phyloP scores from a whole-genome alignment of 139 green algal species.

The Tetraselmis striata region DNA sequence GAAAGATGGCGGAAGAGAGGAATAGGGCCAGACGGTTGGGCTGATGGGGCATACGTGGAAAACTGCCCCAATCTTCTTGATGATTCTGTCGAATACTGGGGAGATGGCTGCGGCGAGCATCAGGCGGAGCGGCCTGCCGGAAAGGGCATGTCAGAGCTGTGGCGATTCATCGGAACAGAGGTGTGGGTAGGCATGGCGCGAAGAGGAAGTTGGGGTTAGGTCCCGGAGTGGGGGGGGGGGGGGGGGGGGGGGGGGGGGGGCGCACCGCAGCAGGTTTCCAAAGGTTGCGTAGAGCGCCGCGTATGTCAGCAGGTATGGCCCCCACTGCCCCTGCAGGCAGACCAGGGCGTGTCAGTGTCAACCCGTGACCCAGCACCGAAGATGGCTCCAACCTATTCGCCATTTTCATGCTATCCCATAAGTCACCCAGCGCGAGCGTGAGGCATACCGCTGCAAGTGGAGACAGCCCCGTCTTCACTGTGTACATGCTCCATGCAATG shows the following conservation, averaged over 20 bases:
- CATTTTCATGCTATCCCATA: too few relatives aligned
- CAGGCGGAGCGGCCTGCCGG: background rate
- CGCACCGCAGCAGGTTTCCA: constrained; percentile 3
- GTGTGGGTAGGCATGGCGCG: too few relatives aligned
- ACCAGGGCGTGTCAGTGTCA: too few relatives aligned
- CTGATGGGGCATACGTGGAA: background rate
- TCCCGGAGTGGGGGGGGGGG: too few relatives aligned
- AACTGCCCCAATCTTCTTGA: background rate
- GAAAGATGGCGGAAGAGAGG: too few relatives aligned
- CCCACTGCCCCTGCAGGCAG: background rate
- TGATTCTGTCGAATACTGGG: background rate
- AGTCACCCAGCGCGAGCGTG: too few relatives aligned
- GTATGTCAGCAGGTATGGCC: background rate
- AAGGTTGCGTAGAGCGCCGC: constrained; percentile 1
- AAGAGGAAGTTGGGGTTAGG: too few relatives aligned
- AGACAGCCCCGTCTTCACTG: background rate
- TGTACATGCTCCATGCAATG: constrained; percentile 8
- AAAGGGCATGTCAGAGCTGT: too few relatives aligned
- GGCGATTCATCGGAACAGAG: too few relatives aligned
- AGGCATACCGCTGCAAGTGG: constrained; percentile 10
- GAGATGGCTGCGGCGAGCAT: background rate
- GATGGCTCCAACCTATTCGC: too few relatives aligned
- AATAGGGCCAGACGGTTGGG: background rate
- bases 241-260: too few relatives aligned
- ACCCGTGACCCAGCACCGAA: too few relatives aligned